Conservation (phyloP, 2,329 filamentous ascomycete species). For the Ustilaginoidea virens region DNA sequence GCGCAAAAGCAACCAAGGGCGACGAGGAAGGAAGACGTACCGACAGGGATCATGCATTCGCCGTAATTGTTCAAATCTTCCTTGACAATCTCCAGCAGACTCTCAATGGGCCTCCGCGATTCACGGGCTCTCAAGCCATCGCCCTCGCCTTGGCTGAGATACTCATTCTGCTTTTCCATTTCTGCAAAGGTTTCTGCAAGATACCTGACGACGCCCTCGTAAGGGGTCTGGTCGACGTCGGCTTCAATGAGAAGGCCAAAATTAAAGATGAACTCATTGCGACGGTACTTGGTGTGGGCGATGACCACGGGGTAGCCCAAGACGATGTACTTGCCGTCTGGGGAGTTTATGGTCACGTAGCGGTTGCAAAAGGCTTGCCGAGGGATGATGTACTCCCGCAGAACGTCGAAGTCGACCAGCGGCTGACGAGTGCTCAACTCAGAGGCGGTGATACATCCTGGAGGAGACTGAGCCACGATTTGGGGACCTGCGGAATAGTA, state of each 20-base stretch:
- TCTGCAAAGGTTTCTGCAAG: constrained; percentile 74
- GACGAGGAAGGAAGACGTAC: constrained; percentile 29
- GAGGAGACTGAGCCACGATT: constrained; percentile 46
- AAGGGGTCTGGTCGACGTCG: constrained; percentile 55
- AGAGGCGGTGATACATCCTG: constrained; percentile 41
- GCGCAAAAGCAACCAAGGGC: neutral
- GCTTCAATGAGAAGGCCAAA: constrained; percentile 70
- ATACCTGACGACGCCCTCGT: constrained; percentile 73
- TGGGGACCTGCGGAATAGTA: constrained; percentile 32
- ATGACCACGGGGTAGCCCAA: constrained; percentile 85
- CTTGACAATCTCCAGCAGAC: constrained; percentile 63
- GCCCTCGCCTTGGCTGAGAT: constrained; percentile 50
- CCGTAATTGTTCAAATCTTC: constrained; percentile 93
- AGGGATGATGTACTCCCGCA: constrained; percentile 88
- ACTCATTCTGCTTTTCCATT: constrained; percentile 82
- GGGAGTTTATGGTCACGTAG: constrained; percentile 64
- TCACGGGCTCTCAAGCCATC: constrained; percentile 19
- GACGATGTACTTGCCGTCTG: constrained; percentile 55
- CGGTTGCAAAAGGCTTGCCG: constrained; percentile 91
- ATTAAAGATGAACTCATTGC: constrained; percentile 98
- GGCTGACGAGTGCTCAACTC: constrained; percentile 27
- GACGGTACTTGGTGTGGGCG: constrained; percentile 63
- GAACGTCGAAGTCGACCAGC: constrained; percentile 70
- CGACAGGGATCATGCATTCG: constrained; percentile 96
- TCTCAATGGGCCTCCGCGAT: constrained; percentile 57